These are phyloP conservation scores for Lachancea nothofagi DNA, from an alignment of 805 yeast genomes.

Conservation along the genomic window DNA sequence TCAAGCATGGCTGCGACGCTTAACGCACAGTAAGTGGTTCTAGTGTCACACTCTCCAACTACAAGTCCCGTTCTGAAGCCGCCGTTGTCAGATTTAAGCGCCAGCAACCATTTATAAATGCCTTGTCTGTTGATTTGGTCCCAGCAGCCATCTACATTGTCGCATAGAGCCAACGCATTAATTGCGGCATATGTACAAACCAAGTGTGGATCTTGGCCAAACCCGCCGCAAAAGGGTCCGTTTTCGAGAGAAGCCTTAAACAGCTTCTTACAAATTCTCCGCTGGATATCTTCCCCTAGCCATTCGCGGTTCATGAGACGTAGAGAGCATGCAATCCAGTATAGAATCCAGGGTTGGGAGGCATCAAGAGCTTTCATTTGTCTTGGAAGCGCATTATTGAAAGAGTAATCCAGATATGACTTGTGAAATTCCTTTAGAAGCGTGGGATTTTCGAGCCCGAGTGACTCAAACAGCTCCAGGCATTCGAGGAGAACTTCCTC, in stretches of 20 bases:
- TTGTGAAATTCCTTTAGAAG: slow-evolving; percentile 36
- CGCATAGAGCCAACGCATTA: slow-evolving; percentile 51
- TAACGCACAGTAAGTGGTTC: slow-evolving; percentile 87
- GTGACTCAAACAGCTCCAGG: slow-evolving; percentile 11
- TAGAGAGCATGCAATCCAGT: slow-evolving; percentile 69
- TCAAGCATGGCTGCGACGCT: slow-evolving; percentile 61
- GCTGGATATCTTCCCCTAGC: slow-evolving; percentile 25
- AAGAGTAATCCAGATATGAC: slow-evolving; percentile 38
- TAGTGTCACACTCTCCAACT: slow-evolving; percentile 75
- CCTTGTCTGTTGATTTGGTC: slow-evolving; percentile 39
- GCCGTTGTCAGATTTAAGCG: slow-evolving; percentile 62
- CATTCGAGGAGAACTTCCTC: slow-evolving; percentile 23
- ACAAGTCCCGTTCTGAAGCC: slow-evolving; percentile 44
- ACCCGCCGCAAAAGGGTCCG: slow-evolving; percentile 87
- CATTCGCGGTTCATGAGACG: slow-evolving; percentile 35
- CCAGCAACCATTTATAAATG: slow-evolving; percentile 59
- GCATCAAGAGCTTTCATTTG: slow-evolving; percentile 64
- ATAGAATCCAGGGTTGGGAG: slow-evolving; percentile 85
- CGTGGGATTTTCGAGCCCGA: slow-evolving; percentile 2
- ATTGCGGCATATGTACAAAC: slow-evolving; percentile 82
- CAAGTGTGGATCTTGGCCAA: slow-evolving; percentile 72
- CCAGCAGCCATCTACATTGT: slow-evolving; percentile 40
- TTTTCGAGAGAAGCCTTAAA: slow-evolving; percentile 27
- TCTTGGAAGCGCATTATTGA: slow-evolving; percentile 44
- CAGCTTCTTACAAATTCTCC: slow-evolving; percentile 30